A percentile compares a stretch with the other conserved stretches of the same genome.
These are phyloP conservation scores for Talaromyces sp. DNA, from an alignment of 2,329 filamentous ascomycete genomes.

Conservation along the genomic window DNA sequence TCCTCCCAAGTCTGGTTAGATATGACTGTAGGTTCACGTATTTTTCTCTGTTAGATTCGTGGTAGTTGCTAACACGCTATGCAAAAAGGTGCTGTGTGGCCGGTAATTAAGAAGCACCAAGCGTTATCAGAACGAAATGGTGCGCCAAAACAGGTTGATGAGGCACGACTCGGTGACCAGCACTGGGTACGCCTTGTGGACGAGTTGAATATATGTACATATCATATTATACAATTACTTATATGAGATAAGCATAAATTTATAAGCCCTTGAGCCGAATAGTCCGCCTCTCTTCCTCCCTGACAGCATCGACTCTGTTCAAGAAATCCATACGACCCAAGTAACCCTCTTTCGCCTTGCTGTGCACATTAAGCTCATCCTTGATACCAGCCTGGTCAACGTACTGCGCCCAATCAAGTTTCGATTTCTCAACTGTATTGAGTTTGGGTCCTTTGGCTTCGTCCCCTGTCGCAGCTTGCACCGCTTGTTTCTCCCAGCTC, in stretches of 20 bases:
- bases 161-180: neutral
- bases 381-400: constrained; percentile 59
- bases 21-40: neutral
- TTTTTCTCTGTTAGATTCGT: neutral
- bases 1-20: constrained; percentile 39
- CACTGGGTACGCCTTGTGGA: neutral
- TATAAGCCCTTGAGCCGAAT: constrained; percentile 46
- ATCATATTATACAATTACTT: constrained; percentile 11
- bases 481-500: constrained; percentile 41
- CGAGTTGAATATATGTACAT: constrained; percentile 17
- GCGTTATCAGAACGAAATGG: neutral
- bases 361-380: constrained; percentile 59
- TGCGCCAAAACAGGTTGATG: neutral
- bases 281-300: constrained; percentile 54
- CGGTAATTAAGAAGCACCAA: neutral
- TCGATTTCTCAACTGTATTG: constrained; percentile 64
- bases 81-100: neutral
- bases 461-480: constrained; percentile 23
- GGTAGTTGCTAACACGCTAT: neutral
- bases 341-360: constrained; percentile 60
- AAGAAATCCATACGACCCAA: constrained; percentile 61
- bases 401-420: constrained; percentile 62
- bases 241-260: constrained; percentile 8
- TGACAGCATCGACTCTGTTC: constrained; percentile 53
- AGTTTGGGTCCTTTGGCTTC: constrained; percentile 54